These are phyloP conservation scores for Spergularia bocconei DNA, from an alignment of 148 eudicot species.

Conservation along the genomic window DNA sequence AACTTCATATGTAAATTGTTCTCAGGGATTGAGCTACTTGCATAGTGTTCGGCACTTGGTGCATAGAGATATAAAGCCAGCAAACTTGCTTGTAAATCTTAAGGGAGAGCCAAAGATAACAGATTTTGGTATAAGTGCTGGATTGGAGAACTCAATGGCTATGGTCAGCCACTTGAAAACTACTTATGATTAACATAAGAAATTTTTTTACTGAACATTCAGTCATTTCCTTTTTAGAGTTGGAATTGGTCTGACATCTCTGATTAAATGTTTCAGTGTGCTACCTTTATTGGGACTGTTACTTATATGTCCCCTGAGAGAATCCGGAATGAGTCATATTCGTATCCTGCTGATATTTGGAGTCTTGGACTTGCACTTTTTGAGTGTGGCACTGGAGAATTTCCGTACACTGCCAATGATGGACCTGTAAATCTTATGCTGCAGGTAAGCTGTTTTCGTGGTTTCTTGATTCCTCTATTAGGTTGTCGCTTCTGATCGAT, in stretches of 20 bases:
- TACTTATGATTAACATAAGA: neutral
- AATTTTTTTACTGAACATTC: neutral
- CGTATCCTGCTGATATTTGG: conserved; percentile 99
- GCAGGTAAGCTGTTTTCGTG: conserved; percentile 47
- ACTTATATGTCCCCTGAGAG: conserved; percentile 99
- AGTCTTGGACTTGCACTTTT: conserved; percentile 98
- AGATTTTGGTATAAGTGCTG: conserved; percentile 99
- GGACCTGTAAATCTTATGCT: conserved; percentile 97
- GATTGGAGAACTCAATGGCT: conserved; percentile 93
- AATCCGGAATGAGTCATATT: conserved; percentile 87
- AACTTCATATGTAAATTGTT: conserved; percentile 20
- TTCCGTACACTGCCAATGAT: conserved; percentile 75
- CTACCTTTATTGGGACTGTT: conserved; percentile 96
- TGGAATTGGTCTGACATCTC: conserved; percentile 9
- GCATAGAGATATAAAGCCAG: conserved; percentile 97
- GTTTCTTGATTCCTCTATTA: neutral
- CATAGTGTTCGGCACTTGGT: conserved; percentile 83
- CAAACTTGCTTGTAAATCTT: conserved; percentile 91
- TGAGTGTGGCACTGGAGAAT: conserved; percentile 95
- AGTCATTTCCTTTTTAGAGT: neutral
- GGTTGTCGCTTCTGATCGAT: neutral
- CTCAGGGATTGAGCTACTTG: conserved; percentile 83
- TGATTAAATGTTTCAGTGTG: conserved; percentile 58
- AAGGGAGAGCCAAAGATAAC: conserved; percentile 97
- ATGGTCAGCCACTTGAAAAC: conserved; percentile 49